Conservation (phyloP, 495 filamentous ascomycete species). For the Penicillium herquei region DNA sequence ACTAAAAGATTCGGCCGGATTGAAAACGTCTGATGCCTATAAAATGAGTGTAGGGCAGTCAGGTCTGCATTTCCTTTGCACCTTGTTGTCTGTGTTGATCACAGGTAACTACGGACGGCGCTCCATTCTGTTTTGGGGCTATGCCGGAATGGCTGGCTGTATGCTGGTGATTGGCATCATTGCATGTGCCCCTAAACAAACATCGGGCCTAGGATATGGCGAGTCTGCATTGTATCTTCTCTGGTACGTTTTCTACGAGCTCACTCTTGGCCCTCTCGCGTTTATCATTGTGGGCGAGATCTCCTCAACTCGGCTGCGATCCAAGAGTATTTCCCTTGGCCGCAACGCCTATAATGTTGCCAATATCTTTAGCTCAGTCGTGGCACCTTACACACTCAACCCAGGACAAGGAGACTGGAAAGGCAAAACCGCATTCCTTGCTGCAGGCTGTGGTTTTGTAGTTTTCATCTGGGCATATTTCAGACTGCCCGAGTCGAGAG, state of each 20-base stretch:
- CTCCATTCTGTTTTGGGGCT: slow-evolving; percentile 61
- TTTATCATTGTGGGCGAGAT: slow-evolving; percentile 70
- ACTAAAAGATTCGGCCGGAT: too few relatives aligned
- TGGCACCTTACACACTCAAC: slow-evolving; percentile 69
- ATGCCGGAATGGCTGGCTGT: slow-evolving; percentile 58
- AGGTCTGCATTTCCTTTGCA: slow-evolving; percentile 60
- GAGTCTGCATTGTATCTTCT: slow-evolving; percentile 58
- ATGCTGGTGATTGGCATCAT: slow-evolving; percentile 60
- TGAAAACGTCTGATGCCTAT: slow-evolving; percentile 53
- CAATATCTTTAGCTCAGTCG: slow-evolving; percentile 58
- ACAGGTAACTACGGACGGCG: slow-evolving; percentile 53
- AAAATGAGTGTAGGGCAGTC: slow-evolving; percentile 46
- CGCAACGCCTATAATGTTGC: slow-evolving; percentile 66
- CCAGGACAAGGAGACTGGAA: slow-evolving; percentile 63
- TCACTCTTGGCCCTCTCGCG: slow-evolving; percentile 68
- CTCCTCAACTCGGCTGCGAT: slow-evolving; percentile 63
- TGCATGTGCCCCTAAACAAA: slow-evolving; percentile 57
- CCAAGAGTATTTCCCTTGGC: slow-evolving; percentile 64
- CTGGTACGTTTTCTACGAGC: slow-evolving; percentile 68
- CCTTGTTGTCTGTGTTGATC: slow-evolving; percentile 52
- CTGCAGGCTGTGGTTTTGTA: slow-evolving; percentile 52
- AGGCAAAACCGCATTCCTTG: slow-evolving; percentile 70
- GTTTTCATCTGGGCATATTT: slow-evolving; percentile 67
- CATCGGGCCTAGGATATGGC: slow-evolving; percentile 36
- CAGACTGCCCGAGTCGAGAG: slow-evolving; percentile 64